phyloP scores from a whole-genome alignment of 129 eudicot species.

The Tagetes patula region DNA sequence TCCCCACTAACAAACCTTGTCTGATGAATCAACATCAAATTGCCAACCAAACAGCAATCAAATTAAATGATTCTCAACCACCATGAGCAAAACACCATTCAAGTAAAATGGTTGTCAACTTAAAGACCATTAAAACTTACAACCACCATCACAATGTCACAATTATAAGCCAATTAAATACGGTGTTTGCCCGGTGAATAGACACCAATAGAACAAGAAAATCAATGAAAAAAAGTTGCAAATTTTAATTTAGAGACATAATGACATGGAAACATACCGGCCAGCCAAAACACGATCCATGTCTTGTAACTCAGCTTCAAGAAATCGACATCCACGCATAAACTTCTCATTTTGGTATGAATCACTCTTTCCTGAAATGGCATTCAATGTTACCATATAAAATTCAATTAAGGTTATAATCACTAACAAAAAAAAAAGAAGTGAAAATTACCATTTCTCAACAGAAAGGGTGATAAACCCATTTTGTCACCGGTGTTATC shows the following conservation, averaged over 20 bases:
- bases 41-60: conserved; percentile 27
- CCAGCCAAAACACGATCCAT: conserved; percentile 90
- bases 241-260: not conserved
- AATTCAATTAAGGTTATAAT: not conserved
- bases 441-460: conserved; percentile 65
- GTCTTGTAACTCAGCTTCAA: conserved; percentile 97
- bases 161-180: conserved; percentile 19
- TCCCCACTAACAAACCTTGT: conserved; percentile 45
- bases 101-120: conserved; percentile 29
- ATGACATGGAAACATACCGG: conserved; percentile 47
- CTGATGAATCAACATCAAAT: conserved; percentile 39
- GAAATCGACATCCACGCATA: conserved; percentile 92
- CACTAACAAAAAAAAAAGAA: not conserved
- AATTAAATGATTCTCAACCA: conserved; percentile 53
- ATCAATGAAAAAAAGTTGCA: not conserved
- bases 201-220: not conserved
- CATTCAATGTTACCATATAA: not conserved
- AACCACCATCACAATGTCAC: conserved; percentile 32
- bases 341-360: conserved; percentile 88
- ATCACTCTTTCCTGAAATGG: conserved; percentile 71
- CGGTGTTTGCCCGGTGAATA: not conserved
- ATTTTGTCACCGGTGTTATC: conserved; percentile 81
- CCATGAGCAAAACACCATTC: conserved; percentile 42
- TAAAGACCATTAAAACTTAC: conserved; percentile 35
- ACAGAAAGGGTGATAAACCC: conserved; percentile 83